A percentile compares a stretch with the other conserved stretches of the same genome.
These are phyloP conservation scores for Penicillium brasilianum DNA, from an alignment of 2,329 filamentous ascomycete species.

Conservation along the genomic window DNA sequence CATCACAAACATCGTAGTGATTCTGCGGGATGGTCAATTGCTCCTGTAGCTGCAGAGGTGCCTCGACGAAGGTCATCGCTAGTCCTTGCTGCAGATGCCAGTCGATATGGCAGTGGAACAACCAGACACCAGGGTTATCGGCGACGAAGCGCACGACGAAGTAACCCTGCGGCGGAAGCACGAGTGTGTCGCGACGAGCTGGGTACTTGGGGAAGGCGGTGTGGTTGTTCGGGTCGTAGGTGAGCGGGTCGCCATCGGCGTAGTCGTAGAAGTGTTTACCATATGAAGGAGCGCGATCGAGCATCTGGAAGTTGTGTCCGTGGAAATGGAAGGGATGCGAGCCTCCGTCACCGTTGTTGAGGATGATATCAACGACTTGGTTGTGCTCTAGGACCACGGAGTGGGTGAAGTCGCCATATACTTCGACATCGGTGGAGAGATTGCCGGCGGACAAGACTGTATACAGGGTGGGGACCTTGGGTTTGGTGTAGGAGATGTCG, in stretches of 20 bases:
- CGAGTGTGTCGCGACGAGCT: constrained; percentile 71
- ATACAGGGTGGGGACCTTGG: constrained; percentile 36
- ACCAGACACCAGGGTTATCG: constrained; percentile 62
- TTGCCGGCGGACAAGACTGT: constrained; percentile 44
- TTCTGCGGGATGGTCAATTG: constrained; percentile 65
- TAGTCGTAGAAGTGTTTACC: constrained; percentile 62
- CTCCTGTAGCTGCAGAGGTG: constrained; percentile 66
- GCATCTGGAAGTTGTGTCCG: constrained; percentile 69
- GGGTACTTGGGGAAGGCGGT: constrained; percentile 59
- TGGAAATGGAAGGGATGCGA: constrained; percentile 59
- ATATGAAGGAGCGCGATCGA: constrained; percentile 62
- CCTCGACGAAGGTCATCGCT: constrained; percentile 67
- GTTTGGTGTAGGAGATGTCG: constrained; percentile 33
- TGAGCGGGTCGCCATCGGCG: constrained; percentile 43
- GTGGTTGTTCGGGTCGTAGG: constrained; percentile 34
- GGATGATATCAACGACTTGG: constrained; percentile 50
- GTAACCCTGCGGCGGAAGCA: constrained; percentile 69
- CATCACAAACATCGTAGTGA: constrained; percentile 64
- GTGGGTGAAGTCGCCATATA: constrained; percentile 71
- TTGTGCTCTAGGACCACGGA: constrained; percentile 48
- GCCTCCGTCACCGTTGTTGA: constrained; percentile 51
- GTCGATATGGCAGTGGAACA: constrained; percentile 82
- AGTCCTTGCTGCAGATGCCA: constrained; percentile 76
- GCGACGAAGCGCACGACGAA: constrained; percentile 62
- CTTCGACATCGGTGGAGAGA: constrained; percentile 58